These are phyloP conservation scores for Trichoderma citrinoviride DNA, from an alignment of 2,329 filamentous ascomycete genomes.

Conservation along the genomic window DNA sequence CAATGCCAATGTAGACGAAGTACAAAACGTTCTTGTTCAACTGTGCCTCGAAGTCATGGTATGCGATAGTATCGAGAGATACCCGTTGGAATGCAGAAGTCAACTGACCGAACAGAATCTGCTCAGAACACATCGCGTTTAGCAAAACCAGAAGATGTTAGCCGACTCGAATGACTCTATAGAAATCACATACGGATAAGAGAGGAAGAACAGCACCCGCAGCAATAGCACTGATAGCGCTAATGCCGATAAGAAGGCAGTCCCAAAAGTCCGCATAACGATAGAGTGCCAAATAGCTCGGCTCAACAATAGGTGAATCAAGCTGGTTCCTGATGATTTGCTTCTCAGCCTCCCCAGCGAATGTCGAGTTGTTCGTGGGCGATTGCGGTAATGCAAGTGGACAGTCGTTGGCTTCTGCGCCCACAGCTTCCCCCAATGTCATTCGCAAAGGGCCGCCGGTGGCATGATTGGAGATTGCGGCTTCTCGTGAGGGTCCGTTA, in stretches of 20 bases:
- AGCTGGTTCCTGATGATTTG: neutral
- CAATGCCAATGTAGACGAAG: neutral
- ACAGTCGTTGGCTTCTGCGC: neutral
- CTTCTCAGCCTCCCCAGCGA: neutral
- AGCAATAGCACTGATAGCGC: neutral
- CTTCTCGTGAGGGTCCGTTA: neutral
- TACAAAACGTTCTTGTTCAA: neutral
- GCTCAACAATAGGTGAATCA: neutral
- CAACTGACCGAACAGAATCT: neutral
- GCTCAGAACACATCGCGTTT: neutral
- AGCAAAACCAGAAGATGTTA: no score
- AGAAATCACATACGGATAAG: neutral
- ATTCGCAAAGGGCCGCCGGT: neutral
- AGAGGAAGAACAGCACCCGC: neutral
- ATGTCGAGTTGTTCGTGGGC: neutral
- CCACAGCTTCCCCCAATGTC: no score
- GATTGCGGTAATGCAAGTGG: neutral
- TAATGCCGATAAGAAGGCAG: neutral
- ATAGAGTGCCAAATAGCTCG: neutral
- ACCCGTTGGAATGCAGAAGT: neutral
- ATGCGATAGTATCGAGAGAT: neutral
- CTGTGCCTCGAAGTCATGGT: neutral
- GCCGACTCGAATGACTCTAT: neutral
- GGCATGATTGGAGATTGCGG: neutral
- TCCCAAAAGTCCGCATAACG: constrained; percentile 2